Base-by-base conservation (phyloP, 2,329 filamentous ascomycete species). In the Fusarium proliferatum region DNA sequence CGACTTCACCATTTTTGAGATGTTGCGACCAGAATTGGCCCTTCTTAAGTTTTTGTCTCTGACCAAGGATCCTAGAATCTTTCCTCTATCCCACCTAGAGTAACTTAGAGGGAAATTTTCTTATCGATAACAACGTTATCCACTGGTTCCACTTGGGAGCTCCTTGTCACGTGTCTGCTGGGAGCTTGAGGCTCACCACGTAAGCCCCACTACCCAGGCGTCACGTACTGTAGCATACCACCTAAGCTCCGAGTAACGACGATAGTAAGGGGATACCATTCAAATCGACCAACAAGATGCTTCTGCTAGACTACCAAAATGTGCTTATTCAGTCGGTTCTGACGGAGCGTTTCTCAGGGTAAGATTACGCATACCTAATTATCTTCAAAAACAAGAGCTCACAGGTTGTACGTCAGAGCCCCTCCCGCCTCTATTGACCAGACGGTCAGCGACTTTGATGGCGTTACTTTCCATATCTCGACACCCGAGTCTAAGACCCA, bases 271-370 rank as follows among this genome's bases (percentile, higher is more conserved):
- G 72, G 74, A 77, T 73, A 72, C 70, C 73, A 75, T 69, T 67
- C 64, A 65, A 67, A 64, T 69, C 71, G 63, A 68, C 71, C 76
- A 75, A 77, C 83, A 91, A 81, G 73, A 92, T 92, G 96, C 91
- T 99, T 86, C 92, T 99, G 78, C 92, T 99, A 83, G 97, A 99
- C 86, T 99, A 99, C 81, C 96, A 99, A 84, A 99, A 99, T 85
- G 94, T 97, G 58, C 90, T 99, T 82, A 97, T 99, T 79, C 95
- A 98, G 87, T 96, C 95, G 79, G 91, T 99, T 77, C 90, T 99
- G 76, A 97, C 92, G 78, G 97, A 99, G 87, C 90, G 96, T 80
- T 97, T 99, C 86, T 94, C 93, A 62, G 93, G 93, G 94, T 96
- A 88, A 80, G 85, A 73, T 59, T 58, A 55, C 43, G 34, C 51